Evolutionary conservation across 192 early-diverging fungal species (phyloP).

Genomic region (Coemansia sp.): DNA sequence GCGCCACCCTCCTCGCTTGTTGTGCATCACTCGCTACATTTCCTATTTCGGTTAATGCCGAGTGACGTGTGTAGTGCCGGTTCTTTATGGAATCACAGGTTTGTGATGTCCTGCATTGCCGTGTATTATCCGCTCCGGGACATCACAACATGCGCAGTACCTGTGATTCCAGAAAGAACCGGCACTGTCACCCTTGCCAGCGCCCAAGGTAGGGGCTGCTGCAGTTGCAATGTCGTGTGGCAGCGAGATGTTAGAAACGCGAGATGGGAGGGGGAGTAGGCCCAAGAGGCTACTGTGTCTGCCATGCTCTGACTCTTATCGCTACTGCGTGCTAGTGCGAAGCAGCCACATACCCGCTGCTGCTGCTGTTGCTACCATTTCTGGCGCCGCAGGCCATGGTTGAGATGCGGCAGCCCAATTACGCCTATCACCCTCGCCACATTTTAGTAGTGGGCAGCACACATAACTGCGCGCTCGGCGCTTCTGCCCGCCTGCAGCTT

Average conservation of each 20-base stretch:
- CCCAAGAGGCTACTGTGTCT: neutral
- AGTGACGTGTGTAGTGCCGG: neutral
- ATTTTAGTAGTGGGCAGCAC: slow-evolving; percentile 9
- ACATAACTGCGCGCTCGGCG: slow-evolving; percentile 19
- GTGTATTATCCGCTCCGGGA: neutral
- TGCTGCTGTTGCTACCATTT: neutral
- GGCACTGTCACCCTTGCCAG: neutral
- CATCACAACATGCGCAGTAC: neutral
- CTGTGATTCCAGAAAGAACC: neutral
- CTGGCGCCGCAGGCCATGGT: neutral
- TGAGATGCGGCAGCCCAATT: neutral
- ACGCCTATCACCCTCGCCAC: slow-evolving; percentile 19
- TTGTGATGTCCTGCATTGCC: neutral
- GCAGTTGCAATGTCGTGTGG: neutral
- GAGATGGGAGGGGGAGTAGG: neutral
- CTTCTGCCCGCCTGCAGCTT: neutral
- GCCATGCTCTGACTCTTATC: slow-evolving; percentile 8
- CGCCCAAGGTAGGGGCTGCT: neutral
- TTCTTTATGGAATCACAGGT: neutral
- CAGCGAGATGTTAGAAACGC: neutral
- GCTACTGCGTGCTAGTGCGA: slow-evolving; percentile 7
- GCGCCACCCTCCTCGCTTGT: neutral
- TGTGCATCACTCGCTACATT: neutral
- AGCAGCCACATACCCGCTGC: neutral
- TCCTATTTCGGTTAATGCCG: neutral